Evolutionary conservation across 495 filamentous ascomycete species (phyloP).

Genomic region (Beverwykella pulmonaria): DNA sequence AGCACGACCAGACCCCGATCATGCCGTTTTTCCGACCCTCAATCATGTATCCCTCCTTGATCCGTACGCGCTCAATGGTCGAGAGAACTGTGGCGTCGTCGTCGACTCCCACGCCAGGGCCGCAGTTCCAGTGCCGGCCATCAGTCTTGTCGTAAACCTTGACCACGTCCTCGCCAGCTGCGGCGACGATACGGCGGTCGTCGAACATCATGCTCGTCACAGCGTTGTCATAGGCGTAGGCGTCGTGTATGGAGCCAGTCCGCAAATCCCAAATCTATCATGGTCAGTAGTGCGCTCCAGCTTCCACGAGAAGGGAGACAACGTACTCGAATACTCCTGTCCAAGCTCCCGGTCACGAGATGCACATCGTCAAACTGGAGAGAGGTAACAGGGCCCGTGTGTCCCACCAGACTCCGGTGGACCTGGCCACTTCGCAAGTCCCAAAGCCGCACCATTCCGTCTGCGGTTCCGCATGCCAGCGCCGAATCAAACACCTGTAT

Average conservation of each 20-base stretch:
- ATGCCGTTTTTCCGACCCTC: constrained; percentile 88
- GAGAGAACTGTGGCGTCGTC: constrained; percentile 63
- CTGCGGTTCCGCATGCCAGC: constrained; percentile 95
- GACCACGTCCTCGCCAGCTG: constrained; percentile 86
- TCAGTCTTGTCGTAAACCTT: constrained; percentile 99
- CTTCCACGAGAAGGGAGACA: no score
- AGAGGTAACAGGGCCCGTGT: constrained; percentile 93
- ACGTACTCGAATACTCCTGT: constrained; percentile 90
- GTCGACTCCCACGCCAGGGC: constrained; percentile 69
- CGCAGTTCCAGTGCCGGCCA: constrained; percentile 95
- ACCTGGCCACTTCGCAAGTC: constrained; percentile 96
- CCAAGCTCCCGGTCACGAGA: constrained; percentile 89
- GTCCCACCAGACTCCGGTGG: constrained; percentile 91
- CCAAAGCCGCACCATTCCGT: constrained; percentile 97
- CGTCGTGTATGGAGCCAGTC: constrained; percentile 93
- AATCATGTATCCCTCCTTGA: constrained; percentile 91
- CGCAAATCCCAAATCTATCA: constrained; percentile 96
- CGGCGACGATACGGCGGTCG: constrained; percentile 82
- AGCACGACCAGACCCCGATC: constrained; percentile 75
- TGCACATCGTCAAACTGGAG: constrained; percentile 97
- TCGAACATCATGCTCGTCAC: constrained; percentile 99
- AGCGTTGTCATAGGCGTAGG: constrained; percentile 90
- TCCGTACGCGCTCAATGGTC: constrained; percentile 82
- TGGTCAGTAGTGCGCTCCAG: neutral
- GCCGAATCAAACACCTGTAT: constrained; percentile 97